Evolutionary conservation across 768 basidiomycete species (phyloP).

Genomic region (Tricholoma sp.): DNA sequence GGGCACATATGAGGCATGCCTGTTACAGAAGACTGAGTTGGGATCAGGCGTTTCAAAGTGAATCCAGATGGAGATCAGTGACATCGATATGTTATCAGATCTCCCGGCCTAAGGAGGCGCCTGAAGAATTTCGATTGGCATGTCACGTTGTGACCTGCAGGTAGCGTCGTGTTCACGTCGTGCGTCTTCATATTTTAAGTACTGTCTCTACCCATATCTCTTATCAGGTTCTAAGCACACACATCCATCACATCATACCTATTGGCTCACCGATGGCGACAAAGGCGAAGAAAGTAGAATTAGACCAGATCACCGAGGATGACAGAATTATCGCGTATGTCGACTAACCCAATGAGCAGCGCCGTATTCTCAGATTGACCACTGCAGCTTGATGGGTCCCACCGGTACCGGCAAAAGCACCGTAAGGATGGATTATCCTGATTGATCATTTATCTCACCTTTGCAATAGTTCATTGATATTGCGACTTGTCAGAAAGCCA

Average conservation of each 20-base stretch:
- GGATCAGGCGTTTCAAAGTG: neutral
- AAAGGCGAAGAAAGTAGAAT: neutral
- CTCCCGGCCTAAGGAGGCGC: neutral
- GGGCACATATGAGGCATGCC: no score
- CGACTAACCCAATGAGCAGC: neutral
- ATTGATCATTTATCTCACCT: neutral
- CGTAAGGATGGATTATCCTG: neutral
- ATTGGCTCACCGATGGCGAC: neutral
- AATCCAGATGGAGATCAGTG: neutral
- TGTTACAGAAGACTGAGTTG: no score
- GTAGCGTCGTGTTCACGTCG: neutral
- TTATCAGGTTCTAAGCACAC: neutral
- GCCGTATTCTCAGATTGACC: neutral
- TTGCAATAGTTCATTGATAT: constrained; percentile 21
- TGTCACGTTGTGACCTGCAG: neutral
- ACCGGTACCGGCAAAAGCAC: constrained; percentile 19
- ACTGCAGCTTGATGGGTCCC: constrained; percentile 17
- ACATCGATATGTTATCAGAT: neutral
- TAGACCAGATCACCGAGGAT: neutral
- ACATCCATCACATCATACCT: neutral
- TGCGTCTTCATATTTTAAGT: neutral
- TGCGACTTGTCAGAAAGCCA: constrained; percentile 15
- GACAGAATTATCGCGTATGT: constrained; percentile 15
- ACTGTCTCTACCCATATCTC: neutral
- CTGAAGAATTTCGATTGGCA: neutral